A percentile compares a stretch with the other conserved stretches of the same genome.
Evolutionary conservation across 345 rosid species (phyloP).

Genomic region (Geranium rotundifolium): DNA sequence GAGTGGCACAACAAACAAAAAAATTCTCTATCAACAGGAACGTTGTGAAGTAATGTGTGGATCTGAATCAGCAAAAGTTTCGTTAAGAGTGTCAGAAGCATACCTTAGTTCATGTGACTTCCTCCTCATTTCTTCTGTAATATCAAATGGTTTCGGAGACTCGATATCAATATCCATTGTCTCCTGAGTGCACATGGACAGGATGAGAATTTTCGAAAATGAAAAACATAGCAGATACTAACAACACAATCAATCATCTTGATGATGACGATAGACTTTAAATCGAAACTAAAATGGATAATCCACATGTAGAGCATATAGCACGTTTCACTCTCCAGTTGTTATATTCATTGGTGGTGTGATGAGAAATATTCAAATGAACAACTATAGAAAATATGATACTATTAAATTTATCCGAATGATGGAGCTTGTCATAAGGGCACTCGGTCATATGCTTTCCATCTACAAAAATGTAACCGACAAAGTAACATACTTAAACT

Average conservation of each 20-base stretch:
- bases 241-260: no score
- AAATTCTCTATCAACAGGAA: slow-evolving; percentile 3
- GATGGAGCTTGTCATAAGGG: neutral
- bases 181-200: slow-evolving; percentile 24
- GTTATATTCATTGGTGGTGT: no score
- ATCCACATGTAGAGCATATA: no score
- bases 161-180: slow-evolving; percentile 57
- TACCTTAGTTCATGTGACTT: slow-evolving; percentile 52
- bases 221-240: neutral
- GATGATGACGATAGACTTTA: no score
- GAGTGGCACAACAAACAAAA: slow-evolving; percentile 1
- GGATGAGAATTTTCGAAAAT: neutral
- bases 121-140: slow-evolving; percentile 32
- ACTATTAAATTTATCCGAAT: neutral
- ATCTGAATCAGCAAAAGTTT: neutral
- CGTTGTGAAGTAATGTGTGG: neutral
- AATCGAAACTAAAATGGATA: neutral
- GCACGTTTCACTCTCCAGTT: neutral
- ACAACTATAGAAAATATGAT: neutral
- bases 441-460: neutral
- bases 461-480: neutral
- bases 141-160: slow-evolving; percentile 31
- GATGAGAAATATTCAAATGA: neutral
- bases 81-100: slow-evolving; percentile 6
- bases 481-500: slow-evolving; percentile 7